These are phyloP conservation scores for Talaromyces trachyspermus DNA, from an alignment of 495 filamentous ascomycete species.

Conservation along the genomic window DNA sequence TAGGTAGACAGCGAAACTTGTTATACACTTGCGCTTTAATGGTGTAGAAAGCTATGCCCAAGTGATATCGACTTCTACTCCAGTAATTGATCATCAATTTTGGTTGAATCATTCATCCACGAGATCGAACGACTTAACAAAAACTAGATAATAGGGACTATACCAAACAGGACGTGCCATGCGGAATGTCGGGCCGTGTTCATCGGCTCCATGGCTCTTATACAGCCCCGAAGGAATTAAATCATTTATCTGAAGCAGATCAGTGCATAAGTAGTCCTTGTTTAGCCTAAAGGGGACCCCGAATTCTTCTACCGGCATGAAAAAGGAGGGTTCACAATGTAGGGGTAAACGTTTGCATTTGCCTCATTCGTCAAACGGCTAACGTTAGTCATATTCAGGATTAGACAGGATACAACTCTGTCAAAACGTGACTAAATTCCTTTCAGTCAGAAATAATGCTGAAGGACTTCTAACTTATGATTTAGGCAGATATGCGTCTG, in stretches of 20 bases:
- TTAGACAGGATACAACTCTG: background rate
- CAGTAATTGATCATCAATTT: too few relatives aligned
- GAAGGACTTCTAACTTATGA: background rate
- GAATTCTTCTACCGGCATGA: constrained; percentile 3
- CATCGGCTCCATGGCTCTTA: background rate
- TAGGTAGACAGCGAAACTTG: too few relatives aligned
- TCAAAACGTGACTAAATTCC: background rate
- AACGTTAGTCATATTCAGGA: background rate
- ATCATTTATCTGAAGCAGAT: background rate
- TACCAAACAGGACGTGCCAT: background rate
- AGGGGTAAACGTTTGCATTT: background rate
- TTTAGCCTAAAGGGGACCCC: background rate
- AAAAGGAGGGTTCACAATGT: background rate
- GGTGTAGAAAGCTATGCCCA: too few relatives aligned
- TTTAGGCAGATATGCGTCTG: background rate
- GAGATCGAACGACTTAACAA: too few relatives aligned
- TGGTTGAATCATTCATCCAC: too few relatives aligned
- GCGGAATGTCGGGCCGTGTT: constrained; percentile 3
- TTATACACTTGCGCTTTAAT: too few relatives aligned
- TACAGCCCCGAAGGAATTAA: background rate
- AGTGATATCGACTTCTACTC: too few relatives aligned
- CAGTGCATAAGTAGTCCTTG: background rate
- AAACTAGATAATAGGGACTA: too few relatives aligned
- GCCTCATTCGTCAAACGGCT: background rate
- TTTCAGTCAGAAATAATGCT: background rate